These are phyloP conservation scores for Scutellaria galericulata DNA, from an alignment of 257 asterid species.

Conservation along the genomic window DNA sequence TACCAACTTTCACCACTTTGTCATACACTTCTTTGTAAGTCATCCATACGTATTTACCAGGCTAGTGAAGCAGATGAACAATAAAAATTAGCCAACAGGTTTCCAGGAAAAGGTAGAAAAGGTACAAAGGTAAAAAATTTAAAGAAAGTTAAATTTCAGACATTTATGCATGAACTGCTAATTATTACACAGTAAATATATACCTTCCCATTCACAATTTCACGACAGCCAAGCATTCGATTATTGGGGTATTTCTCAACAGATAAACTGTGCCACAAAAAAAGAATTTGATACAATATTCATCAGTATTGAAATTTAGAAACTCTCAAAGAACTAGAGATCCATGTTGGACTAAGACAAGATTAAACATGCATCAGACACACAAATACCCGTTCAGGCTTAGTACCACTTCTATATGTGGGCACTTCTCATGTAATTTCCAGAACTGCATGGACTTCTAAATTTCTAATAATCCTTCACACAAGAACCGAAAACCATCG, in stretches of 20 bases:
- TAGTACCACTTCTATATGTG: conserved; percentile 5
- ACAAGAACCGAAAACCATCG: not conserved
- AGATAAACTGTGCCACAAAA: conserved; percentile 61
- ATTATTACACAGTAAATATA: conserved; percentile 16
- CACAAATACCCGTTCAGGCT: conserved; percentile 4
- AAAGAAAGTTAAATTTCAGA: conserved; percentile 24
- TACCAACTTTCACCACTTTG: conserved; percentile 76
- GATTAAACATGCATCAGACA: conserved; percentile 12
- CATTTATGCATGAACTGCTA: conserved; percentile 31
- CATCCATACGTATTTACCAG: conserved; percentile 84
- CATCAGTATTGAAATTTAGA: conserved; percentile 18
- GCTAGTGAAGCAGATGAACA: conserved; percentile 54
- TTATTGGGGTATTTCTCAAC: conserved; percentile 84
- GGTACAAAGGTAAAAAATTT: not conserved
- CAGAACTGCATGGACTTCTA: conserved; percentile 2
- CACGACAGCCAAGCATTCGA: conserved; percentile 89
- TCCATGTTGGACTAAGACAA: conserved; percentile 4
- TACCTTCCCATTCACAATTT: conserved; percentile 83
- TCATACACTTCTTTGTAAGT: conserved; percentile 86
- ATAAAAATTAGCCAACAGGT: conserved; percentile 31
- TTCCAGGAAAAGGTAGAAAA: conserved; percentile 11
- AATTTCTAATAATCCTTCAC: conserved; percentile 1
- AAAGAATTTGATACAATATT: conserved; percentile 8
- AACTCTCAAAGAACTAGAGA: conserved; percentile 30
- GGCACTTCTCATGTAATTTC: conserved; percentile 23